phyloP scores from a whole-genome alignment of 2,329 filamentous ascomycete genomes.

The Xylariomycetidae sp. region DNA sequence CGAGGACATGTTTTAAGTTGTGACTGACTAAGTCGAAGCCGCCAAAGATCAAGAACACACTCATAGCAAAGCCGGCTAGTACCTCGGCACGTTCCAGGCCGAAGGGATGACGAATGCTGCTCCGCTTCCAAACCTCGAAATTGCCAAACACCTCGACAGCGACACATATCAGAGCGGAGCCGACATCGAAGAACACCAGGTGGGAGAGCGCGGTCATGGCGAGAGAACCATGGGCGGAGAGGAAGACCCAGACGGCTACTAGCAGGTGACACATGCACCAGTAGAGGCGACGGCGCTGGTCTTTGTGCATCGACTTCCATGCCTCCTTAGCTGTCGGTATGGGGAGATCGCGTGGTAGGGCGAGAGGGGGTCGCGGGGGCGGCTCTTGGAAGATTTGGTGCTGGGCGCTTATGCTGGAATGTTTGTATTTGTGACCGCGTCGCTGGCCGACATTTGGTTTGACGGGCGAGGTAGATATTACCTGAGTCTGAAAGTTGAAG shows the following conservation, averaged over 20 bases:
- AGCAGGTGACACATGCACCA: slow-evolving; percentile 89
- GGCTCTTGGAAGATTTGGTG: slow-evolving; percentile 97
- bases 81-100: slow-evolving; percentile 90
- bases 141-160: slow-evolving; percentile 90
- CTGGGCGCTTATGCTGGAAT: slow-evolving; percentile 81
- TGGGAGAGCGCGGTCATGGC: slow-evolving; percentile 91
- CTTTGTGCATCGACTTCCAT: slow-evolving; percentile 81
- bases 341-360: slow-evolving; percentile 85
- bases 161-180: slow-evolving; percentile 87
- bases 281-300: slow-evolving; percentile 76
- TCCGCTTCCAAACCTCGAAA: slow-evolving; percentile 95
- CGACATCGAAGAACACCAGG: slow-evolving; percentile 90
- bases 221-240: slow-evolving; percentile 78
- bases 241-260: slow-evolving; percentile 79
- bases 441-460: slow-evolving; percentile 87
- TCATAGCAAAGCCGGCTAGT: slow-evolving; percentile 91
- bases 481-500: slow-evolving; percentile 91
- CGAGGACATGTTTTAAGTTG: slow-evolving; percentile 87
- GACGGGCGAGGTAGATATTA: slow-evolving; percentile 68
- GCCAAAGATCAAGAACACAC: slow-evolving; percentile 94
- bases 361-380: slow-evolving; percentile 75
- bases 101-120: slow-evolving; percentile 89
- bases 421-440: slow-evolving; percentile 95
- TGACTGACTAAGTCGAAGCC: slow-evolving; percentile 94
- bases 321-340: slow-evolving; percentile 87